These are phyloP conservation scores for Cladosporium sp. DNA, from an alignment of 2,329 filamentous ascomycete genomes.

Conservation along the genomic window DNA sequence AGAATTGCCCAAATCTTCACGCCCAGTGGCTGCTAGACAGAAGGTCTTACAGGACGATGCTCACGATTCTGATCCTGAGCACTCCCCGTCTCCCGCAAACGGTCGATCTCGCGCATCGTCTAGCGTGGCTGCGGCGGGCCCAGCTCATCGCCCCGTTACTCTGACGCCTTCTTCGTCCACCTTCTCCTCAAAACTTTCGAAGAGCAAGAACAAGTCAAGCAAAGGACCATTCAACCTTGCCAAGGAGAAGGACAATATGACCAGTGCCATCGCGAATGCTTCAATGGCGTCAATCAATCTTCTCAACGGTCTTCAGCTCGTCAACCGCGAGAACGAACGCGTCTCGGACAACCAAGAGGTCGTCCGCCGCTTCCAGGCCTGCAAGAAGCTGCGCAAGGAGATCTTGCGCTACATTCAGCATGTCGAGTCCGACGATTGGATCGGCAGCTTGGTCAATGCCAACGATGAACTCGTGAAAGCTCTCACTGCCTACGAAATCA, in stretches of 20 bases:
- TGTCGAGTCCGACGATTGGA: conserved; percentile 84
- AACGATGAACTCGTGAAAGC: conserved; percentile 95
- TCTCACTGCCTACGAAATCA: conserved; percentile 88
- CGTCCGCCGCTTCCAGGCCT: conserved; percentile 71
- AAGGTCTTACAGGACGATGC: conserved; percentile 79
- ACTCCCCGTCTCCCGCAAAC: neutral
- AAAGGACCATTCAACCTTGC: conserved; percentile 71
- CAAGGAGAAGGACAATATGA: conserved; percentile 79
- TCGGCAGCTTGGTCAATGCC: conserved; percentile 83
- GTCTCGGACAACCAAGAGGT: conserved; percentile 79
- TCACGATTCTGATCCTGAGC: conserved; percentile 50
- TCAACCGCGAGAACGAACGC: conserved; percentile 81
- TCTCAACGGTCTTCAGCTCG: conserved; percentile 76
- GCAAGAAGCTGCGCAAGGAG: conserved; percentile 76
- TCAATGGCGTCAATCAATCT: conserved; percentile 89
- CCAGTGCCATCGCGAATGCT: conserved; percentile 80
- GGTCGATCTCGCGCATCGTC: conserved; percentile 15
- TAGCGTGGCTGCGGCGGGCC: conserved; percentile 13
- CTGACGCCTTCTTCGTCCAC: conserved; percentile 25
- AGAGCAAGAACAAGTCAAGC: conserved; percentile 39
- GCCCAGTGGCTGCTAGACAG: conserved; percentile 62
- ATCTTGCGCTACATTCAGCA: conserved; percentile 89
- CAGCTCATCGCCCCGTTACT: conserved; percentile 24
- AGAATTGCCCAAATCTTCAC: conserved; percentile 60
- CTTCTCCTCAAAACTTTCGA: conserved; percentile 26